Conservation (phyloP, 2,329 filamentous ascomycete genomes). For the Cercospora zeina region DNA sequence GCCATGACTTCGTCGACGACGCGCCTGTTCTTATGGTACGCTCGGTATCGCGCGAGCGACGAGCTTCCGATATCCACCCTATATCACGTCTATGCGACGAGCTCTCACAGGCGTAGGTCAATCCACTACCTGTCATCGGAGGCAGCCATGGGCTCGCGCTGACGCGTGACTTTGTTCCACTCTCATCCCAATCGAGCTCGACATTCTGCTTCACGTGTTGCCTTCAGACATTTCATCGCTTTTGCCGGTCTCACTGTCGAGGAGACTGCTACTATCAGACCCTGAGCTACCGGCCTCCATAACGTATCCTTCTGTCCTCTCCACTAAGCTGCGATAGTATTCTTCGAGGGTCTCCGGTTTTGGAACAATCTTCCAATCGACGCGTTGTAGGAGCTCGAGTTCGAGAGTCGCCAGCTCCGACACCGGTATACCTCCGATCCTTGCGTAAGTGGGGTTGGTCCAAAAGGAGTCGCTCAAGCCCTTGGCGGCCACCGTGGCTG, state of each 20-base stretch:
- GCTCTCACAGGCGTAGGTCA: neutral
- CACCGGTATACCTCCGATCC: conserved; percentile 88
- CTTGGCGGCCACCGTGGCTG: conserved; percentile 92
- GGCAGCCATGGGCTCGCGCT: neutral
- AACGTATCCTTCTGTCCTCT: conserved; percentile 60
- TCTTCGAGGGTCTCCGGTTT: conserved; percentile 90
- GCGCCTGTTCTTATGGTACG: neutral
- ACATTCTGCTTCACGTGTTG: conserved; percentile 14
- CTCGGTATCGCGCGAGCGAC: neutral
- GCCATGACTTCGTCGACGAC: neutral
- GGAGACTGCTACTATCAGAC: conserved; percentile 26
- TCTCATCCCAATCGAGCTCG: neutral
- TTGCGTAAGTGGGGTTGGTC: conserved; percentile 95
- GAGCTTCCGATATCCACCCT: neutral
- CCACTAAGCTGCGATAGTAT: conserved; percentile 87
- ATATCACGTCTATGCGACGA: neutral
- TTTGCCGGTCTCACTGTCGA: conserved; percentile 20
- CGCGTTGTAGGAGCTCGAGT: conserved; percentile 85
- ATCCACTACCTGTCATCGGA: neutral
- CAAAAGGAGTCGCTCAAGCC: conserved; percentile 95
- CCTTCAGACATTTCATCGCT: conserved; percentile 17
- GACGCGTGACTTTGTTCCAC: neutral
- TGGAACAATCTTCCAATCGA: conserved; percentile 96
- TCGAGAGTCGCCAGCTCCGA: conserved; percentile 88
- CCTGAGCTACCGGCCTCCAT: conserved; percentile 45